Conservation (phyloP, 2,329 filamentous ascomycete genomes). For the Colletotrichum tofieldiae region DNA sequence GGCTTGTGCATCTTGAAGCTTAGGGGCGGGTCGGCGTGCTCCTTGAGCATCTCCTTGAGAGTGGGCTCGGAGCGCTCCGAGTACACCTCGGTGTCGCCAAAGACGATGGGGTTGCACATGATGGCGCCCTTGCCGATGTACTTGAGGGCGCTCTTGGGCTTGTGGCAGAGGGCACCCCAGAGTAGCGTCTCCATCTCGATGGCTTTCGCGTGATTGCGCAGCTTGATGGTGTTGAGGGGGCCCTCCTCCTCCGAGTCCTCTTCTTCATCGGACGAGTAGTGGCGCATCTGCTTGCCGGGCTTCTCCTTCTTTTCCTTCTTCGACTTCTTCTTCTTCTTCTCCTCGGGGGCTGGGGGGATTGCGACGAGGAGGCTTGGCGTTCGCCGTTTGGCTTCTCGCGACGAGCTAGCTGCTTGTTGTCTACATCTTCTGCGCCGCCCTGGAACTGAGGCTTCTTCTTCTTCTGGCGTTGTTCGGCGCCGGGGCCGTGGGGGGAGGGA, state of each 20-base stretch:
- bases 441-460: constrained; percentile 38
- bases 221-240: constrained; percentile 52
- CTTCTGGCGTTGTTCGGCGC: constrained; percentile 36
- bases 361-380: constrained; percentile 32
- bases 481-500: constrained; percentile 42
- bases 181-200: constrained; percentile 56
- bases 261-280: constrained; percentile 30
- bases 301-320: constrained; percentile 30
- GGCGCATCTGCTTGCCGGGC: constrained; percentile 25
- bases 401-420: constrained; percentile 39
- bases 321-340: constrained; percentile 33
- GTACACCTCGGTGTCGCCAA: constrained; percentile 47
- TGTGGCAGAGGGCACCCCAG: constrained; percentile 57
- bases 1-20: constrained; percentile 53
- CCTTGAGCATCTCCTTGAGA: constrained; percentile 50
- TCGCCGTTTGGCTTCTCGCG: constrained; percentile 16
- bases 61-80: constrained; percentile 48
- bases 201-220: constrained; percentile 56
- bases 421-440: constrained; percentile 20
- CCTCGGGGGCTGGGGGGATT: constrained; percentile 26
- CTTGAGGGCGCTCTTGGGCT: constrained; percentile 53
- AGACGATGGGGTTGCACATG: constrained; percentile 55
- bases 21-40: constrained; percentile 47
- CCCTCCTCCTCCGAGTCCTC: constrained; percentile 40
- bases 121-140: constrained; percentile 57